These are phyloP conservation scores for Citrus reticulata DNA, from an alignment of 345 rosid genomes.

Conservation along the genomic window DNA sequence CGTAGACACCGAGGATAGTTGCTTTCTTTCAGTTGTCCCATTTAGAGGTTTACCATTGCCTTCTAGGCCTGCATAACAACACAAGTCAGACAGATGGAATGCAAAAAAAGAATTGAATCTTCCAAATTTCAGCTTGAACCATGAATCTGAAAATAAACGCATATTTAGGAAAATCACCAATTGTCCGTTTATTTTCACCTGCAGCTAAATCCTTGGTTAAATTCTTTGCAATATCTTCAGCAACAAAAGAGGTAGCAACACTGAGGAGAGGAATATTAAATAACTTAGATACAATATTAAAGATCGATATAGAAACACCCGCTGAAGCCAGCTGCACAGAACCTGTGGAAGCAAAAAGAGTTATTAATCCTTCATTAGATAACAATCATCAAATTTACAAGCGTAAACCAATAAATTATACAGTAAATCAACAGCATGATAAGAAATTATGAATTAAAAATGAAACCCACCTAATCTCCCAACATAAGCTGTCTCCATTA, in stretches of 20 bases:
- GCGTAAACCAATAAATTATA: neutral
- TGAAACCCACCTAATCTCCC: conserved; percentile 71
- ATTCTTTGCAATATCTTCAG: conserved; percentile 78
- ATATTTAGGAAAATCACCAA: neutral
- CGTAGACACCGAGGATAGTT: conserved; percentile 84
- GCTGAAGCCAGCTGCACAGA: conserved; percentile 87
- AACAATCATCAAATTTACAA: neutral
- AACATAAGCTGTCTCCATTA: conserved; percentile 95
- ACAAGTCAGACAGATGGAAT: neutral
- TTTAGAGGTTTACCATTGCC: conserved; percentile 32
- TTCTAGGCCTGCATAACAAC: conserved; percentile 28
- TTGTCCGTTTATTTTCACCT: conserved; percentile 32
- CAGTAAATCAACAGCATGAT: neutral
- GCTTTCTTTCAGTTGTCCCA: conserved; percentile 52
- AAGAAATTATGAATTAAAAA: neutral
- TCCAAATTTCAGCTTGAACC: neutral
- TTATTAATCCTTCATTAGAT: neutral
- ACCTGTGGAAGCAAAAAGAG: conserved; percentile 42
- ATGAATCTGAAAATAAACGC: neutral
- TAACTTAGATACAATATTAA: conserved; percentile 85
- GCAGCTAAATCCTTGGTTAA: conserved; percentile 37
- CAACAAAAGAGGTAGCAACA: conserved; percentile 92
- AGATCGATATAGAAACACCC: conserved; percentile 73
- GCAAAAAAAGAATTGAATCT: conserved; percentile 6
- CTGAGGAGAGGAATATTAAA: conserved; percentile 94